Base-by-base conservation (phyloP, 495 filamentous ascomycete genomes). In the Penicillium parvum region DNA sequence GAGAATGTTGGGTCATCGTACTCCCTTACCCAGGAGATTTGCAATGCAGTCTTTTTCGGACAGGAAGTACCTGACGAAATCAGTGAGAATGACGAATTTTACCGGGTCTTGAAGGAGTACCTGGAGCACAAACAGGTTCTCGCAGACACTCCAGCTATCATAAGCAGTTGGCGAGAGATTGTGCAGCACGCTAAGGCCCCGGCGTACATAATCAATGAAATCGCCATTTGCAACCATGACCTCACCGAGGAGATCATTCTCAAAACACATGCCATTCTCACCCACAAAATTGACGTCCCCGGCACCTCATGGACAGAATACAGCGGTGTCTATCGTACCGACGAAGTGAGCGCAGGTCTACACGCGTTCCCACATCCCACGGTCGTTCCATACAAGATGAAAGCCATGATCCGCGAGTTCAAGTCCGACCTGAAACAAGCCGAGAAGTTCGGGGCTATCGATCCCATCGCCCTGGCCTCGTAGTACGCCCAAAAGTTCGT, bases 111-210 rank as follows among this genome's bases (percentile, higher is more conserved):
- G 4, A 27, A 49, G 22, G 6, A 41, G 16, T 2, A 39, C 7
- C 50, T 32, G 2, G 1, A 32, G 18, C 19, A 7, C 11, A 20
- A 37, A 2, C 33, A 37, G 2, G 23, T 44, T 7, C 38, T 30
- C 3, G 9, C 38, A 27, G 7, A 36, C 7, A 15, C 7, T 8
- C 4, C 17, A 7, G 43, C 15, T 9, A 36, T 69, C 7, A 10
- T 55, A 3, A 50, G 22, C 0, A 59, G 56, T 18, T 40, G 55
- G 0, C 48, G 47, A 7, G 61, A 69, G 45, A 45, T 68, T 2
- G 47, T 68, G 3, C 62, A 71, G 12, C 64, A 71, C 29, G 57
- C 60, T 11, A 49, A 57, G 12, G 62, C 68, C 2, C 40, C 63
- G 0, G 36, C 26, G 2, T 60, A 43, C 21, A 43, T 68, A 5